phyloP scores from a whole-genome alignment of 331 rosid genomes.

The Quercus lobata region DNA sequence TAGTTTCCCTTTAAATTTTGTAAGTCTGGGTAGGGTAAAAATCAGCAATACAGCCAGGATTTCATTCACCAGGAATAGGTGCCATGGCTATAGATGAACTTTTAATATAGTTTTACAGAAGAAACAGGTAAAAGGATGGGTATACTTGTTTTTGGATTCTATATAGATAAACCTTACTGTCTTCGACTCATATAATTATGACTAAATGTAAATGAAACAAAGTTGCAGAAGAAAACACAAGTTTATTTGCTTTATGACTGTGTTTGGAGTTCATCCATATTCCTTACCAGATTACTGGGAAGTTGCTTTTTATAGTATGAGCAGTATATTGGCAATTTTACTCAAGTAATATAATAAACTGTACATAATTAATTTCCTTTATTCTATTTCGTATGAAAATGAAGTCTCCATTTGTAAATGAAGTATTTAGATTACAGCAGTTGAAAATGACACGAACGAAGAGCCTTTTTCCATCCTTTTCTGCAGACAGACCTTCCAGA shows the following conservation, averaged over 20 bases:
- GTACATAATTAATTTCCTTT: too few species aligned
- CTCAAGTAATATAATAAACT: too few species aligned
- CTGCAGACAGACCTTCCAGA: background rate
- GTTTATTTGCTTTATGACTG: background rate
- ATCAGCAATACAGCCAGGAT: background rate
- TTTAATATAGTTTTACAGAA: background rate
- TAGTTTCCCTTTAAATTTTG: constrained; percentile 8
- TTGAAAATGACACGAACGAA: background rate
- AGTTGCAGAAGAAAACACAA: background rate
- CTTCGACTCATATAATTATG: background rate
- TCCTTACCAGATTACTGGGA: too few species aligned
- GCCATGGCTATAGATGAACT: background rate
- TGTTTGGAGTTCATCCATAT: too few species aligned
- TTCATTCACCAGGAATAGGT: background rate
- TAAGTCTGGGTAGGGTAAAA: constrained; percentile 3
- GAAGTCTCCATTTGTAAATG: too few species aligned
- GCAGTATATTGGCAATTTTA: too few species aligned
- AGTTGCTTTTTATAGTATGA: too few species aligned
- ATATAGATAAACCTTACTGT: background rate
- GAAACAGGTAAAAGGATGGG: background rate
- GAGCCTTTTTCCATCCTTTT: background rate
- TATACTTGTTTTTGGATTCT: background rate
- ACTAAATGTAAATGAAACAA: background rate
- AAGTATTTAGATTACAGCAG: background rate
- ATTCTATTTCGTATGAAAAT: too few species aligned